Conservation (phyloP, 2,329 filamentous ascomycete genomes). For the Cryphonectria naterciae region DNA sequence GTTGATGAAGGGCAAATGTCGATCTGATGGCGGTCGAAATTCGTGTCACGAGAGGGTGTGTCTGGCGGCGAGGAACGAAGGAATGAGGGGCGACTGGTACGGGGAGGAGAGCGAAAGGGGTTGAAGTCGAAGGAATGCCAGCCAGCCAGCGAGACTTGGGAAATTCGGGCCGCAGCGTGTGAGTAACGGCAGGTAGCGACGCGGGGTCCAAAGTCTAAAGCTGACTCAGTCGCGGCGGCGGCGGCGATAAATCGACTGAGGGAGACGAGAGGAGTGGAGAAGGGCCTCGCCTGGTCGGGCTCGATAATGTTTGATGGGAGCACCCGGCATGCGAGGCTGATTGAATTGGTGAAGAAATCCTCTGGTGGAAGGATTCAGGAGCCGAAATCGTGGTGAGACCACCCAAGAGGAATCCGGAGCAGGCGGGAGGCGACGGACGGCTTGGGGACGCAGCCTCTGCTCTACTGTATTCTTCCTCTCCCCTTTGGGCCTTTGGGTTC, state of each 20-base stretch:
- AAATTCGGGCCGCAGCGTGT: constrained; percentile 17
- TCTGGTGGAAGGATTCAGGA: constrained; percentile 18
- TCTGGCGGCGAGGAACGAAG: constrained; percentile 11
- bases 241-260: constrained; percentile 6
- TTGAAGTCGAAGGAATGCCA: constrained; percentile 27
- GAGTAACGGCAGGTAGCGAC: constrained; percentile 24
- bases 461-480: constrained; percentile 13
- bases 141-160: constrained; percentile 21
- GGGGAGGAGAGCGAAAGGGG: constrained; percentile 25
- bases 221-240: constrained; percentile 25
- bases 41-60: constrained; percentile 11
- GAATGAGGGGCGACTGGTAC: constrained; percentile 15
- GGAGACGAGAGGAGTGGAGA: constrained; percentile 5
- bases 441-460: constrained; percentile 18
- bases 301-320: constrained; percentile 8
- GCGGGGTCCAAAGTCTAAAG: constrained; percentile 28
- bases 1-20: not conserved
- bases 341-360: constrained; percentile 1
- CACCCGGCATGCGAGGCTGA: not conserved
- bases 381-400: constrained; percentile 11
- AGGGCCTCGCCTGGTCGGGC: not conserved
- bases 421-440: constrained; percentile 12
- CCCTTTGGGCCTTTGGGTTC: constrained; percentile 9
- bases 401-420: not conserved
- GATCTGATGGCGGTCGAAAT: not conserved